Evolutionary conservation across 1,284 basidiomycete genomes (phyloP), one percentile per base, ranked within the genome.

Genomic region (Pulveroboletus ridleyi): DNA sequence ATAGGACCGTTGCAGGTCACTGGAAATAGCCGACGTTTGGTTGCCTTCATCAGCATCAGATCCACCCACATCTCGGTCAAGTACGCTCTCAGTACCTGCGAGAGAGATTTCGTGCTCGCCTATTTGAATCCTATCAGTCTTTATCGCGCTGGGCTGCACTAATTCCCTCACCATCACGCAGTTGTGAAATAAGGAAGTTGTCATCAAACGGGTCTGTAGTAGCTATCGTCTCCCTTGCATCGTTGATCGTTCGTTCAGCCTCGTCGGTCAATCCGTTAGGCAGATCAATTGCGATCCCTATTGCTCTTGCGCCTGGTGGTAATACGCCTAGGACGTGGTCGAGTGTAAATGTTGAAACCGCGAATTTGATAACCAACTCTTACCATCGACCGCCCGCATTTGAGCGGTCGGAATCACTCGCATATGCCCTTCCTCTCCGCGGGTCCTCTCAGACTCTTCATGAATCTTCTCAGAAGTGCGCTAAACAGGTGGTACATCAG

Each of bases 391-490:
- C 2, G 1, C 15, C 52, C 11, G 68, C n/a, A 70, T 42, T 22
- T 42, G 52, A 9, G 56, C 10, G 4, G 18, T 46, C 20, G 67
- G 42, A 46, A 68, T 56, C 5, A 70, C 58, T 35, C 1, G 44
- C 23, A 47, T 1, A 29, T 0, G 23, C 10, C 5, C 5, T 39
- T 41, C 25, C 11, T 57, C 52, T 58, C 62, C 58, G 1, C 54
- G 39, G 13, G 39, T 39, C 39, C 39, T 39, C 39, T 39, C 39
- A 39, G 39, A 39, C 39, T 39, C 39, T 14, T 39, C 39, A 13
- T 39, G 62, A 6, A 68, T 70, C 49, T 14, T 55, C 47, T 71
- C 69, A 4, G 68, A 71, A 3, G 50, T 71, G 1, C 42, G 6
- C 68, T 71, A 35, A 55, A 29, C 13, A 18, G 6, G 22, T 23